Conservation (phyloP, 2,329 filamentous ascomycete species). For the Aspergillus aculeatus region DNA sequence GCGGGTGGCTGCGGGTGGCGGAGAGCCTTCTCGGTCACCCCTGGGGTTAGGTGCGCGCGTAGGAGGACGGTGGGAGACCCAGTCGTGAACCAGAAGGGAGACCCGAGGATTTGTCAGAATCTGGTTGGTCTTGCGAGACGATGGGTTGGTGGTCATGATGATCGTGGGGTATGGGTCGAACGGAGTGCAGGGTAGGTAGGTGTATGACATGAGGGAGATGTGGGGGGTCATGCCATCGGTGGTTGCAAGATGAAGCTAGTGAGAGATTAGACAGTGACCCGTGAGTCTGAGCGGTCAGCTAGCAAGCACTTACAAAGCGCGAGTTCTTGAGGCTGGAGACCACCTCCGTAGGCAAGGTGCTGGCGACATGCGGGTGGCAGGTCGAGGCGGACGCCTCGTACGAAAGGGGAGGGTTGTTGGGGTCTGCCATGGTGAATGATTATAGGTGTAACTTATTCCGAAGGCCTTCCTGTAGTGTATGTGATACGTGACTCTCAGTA, state of each 20-base stretch:
- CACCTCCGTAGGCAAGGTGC: constrained; percentile 76
- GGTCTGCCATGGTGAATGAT: constrained; percentile 41
- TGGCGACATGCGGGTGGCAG: constrained; percentile 67
- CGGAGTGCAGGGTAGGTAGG: constrained; percentile 80
- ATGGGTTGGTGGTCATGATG: constrained; percentile 86
- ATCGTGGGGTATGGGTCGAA: constrained; percentile 74
- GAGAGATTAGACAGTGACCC: constrained; percentile 10
- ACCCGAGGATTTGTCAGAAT: constrained; percentile 81
- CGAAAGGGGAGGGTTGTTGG: constrained; percentile 66
- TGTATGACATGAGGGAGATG: constrained; percentile 98
- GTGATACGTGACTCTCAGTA: too few relatives aligned
- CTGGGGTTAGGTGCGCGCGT: constrained; percentile 60
- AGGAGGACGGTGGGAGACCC: constrained; percentile 89
- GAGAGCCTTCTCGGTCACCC: constrained; percentile 59
- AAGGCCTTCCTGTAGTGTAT: neutral
- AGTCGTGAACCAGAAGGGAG: constrained; percentile 94
- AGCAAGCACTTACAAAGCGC: constrained; percentile 69
- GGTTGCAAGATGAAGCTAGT: constrained; percentile 89
- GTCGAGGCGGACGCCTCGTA: constrained; percentile 73
- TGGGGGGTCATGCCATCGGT: constrained; percentile 80
- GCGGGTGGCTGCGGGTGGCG: constrained; percentile 59
- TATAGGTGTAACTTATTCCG: neutral
- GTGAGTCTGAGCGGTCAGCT: constrained; percentile 11
- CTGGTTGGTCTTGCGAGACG: constrained; percentile 70
- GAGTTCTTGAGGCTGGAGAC: constrained; percentile 90